phyloP scores from a whole-genome alignment of 306 rosid genomes.

The Leucaena leucocephala region DNA sequence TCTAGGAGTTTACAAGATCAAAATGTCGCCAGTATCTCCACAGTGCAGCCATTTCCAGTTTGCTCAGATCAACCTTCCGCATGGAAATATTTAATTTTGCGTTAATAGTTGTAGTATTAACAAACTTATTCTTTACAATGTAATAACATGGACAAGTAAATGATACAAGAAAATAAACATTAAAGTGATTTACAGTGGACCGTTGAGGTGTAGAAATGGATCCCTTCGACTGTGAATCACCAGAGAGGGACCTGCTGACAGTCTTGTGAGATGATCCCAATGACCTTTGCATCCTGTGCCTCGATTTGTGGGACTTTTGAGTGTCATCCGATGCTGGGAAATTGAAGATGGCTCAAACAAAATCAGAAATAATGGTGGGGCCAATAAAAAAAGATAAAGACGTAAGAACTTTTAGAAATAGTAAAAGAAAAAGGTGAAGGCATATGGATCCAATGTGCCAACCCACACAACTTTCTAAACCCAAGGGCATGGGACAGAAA shows the following conservation, averaged over 20 bases:
- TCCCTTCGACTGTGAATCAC: conserved; percentile 83
- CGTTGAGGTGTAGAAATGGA: conserved; percentile 77
- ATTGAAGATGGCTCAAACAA: conserved; percentile 41
- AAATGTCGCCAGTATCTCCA: conserved; percentile 97
- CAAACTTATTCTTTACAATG: not conserved
- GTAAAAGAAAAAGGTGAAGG: conserved; percentile 58
- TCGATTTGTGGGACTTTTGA: conserved; percentile 79
- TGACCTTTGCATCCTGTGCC: conserved; percentile 45
- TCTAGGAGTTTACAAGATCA: conserved; percentile 65
- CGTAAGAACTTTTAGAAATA: conserved; percentile 42
- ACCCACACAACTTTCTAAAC: conserved; percentile 41
- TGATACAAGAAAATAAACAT: not conserved
- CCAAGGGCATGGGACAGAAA: conserved; percentile 24
- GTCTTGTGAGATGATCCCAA: conserved; percentile 77
- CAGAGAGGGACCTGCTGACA: conserved; percentile 77
- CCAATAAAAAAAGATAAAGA: conserved; percentile 46
- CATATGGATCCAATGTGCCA: conserved; percentile 69
- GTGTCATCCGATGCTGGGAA: conserved; percentile 83
- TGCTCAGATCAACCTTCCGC: conserved; percentile 87
- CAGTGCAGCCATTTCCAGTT: conserved; percentile 85
- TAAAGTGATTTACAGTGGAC: conserved; percentile 55
- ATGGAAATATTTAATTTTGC: conserved; percentile 4
- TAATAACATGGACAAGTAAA: not conserved
- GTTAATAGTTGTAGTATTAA: not conserved
- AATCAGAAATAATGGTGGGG: conserved; percentile 49